phyloP scores from a whole-genome alignment of 164 flowering plant species.

The Amborella trichopoda region DNA sequence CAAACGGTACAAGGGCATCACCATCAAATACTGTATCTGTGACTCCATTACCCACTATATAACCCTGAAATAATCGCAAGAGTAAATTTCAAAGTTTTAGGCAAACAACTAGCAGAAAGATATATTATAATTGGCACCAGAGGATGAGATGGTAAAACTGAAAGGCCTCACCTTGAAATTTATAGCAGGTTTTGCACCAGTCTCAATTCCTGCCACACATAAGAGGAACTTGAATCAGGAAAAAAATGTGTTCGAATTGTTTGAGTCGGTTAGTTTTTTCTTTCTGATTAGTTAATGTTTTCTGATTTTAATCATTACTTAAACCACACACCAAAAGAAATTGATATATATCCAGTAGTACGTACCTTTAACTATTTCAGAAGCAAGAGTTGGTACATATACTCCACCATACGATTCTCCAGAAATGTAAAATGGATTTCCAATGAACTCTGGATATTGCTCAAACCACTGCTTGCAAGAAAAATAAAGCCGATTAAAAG shows the following conservation, averaged over 20 bases:
- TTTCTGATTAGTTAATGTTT: too few species aligned
- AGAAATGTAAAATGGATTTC: constrained; percentile 62
- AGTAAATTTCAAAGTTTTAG: neutral
- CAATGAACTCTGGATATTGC: constrained; percentile 54
- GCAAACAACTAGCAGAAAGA: too few species aligned
- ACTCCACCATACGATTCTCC: constrained; percentile 98
- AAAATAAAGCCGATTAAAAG: neutral
- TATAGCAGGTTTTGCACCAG: constrained; percentile 46
- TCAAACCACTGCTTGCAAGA: constrained; percentile 62
- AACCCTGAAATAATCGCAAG: constrained; percentile 38
- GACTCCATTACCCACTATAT: constrained; percentile 84
- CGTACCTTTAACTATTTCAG: constrained; percentile 72
- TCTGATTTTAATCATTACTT: too few species aligned
- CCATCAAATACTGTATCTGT: constrained; percentile 60
- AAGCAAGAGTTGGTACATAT: constrained; percentile 88
- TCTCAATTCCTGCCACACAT: constrained; percentile 40
- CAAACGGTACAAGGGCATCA: constrained; percentile 86
- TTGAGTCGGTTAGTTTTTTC: too few species aligned
- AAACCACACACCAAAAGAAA: neutral
- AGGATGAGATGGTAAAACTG: too few species aligned
- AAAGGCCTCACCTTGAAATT: constrained; percentile 59
- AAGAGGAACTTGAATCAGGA: neutral
- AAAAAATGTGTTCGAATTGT: too few species aligned
- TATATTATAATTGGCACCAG: too few species aligned
- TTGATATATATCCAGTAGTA: neutral